Evolutionary conservation across 306 rosid species (phyloP).

Genomic region (Lithocarpus polystachyus): DNA sequence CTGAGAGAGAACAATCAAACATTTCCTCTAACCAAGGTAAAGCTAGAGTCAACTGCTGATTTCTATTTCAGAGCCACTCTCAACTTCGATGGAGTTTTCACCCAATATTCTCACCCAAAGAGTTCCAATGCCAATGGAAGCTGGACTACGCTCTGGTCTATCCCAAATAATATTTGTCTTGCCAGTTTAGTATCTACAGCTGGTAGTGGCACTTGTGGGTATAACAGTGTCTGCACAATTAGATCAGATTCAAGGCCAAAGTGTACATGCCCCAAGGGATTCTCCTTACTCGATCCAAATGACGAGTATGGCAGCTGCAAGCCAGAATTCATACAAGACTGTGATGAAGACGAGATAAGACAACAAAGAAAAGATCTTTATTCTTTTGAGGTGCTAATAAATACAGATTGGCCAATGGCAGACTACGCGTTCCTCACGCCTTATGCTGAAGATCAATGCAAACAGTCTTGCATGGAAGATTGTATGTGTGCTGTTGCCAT

Average conservation of each 20-base stretch:
- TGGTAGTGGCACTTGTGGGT: conserved; percentile 38
- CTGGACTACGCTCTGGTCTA: conserved; percentile 20
- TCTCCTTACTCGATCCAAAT: conserved; percentile 25
- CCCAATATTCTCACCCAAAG: conserved; percentile 23
- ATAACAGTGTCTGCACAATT: background rate
- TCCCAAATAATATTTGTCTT: conserved; percentile 27
- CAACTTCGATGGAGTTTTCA: conserved; percentile 47
- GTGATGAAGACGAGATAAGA: conserved; percentile 18
- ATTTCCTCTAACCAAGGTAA: background rate
- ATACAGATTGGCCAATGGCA: conserved; percentile 33
- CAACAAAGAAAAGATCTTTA: conserved; percentile 7
- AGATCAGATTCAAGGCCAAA: background rate
- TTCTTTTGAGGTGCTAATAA: conserved; percentile 8
- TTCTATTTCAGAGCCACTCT: conserved; percentile 39
- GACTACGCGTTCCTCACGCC: conserved; percentile 23
- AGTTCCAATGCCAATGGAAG: background rate
- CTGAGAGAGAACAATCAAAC: conserved; percentile 7
- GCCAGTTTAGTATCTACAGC: fast-evolving
- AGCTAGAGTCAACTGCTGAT: background rate
- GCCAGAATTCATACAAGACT: too few relatives aligned
- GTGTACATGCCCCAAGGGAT: conserved; percentile 41
- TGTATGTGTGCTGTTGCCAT: conserved; percentile 45
- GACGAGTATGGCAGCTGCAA: background rate
- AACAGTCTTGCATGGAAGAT: conserved; percentile 37
- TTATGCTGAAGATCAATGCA: conserved; percentile 33